Percentiles rank a stretch among this genome's conserved stretches.
Evolutionary conservation across 2,329 filamentous ascomycete species (phyloP).

Genomic region (Biscogniauxia marginata): DNA sequence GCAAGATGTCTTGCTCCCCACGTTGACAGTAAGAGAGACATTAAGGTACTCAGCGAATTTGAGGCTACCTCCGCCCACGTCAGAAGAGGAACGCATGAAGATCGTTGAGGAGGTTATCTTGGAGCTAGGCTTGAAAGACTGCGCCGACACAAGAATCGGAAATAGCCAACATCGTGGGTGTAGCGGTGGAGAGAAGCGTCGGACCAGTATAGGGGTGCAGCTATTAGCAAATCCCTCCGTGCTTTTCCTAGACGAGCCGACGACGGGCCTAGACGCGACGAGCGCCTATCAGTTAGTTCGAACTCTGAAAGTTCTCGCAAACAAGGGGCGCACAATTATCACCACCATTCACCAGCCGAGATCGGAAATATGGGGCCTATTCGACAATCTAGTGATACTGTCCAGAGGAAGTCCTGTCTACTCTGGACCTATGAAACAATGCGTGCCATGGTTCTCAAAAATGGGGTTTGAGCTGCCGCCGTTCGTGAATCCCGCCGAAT

Average conservation of each 20-base stretch:
- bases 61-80: constrained; percentile 63
- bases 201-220: constrained; percentile 76
- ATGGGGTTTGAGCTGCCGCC: constrained; percentile 62
- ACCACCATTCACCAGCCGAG: constrained; percentile 76
- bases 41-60: constrained; percentile 71
- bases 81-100: constrained; percentile 53
- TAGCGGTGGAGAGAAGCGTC: constrained; percentile 75
- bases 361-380: constrained; percentile 76
- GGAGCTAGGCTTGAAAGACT: constrained; percentile 74
- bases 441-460: constrained; percentile 62
- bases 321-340: constrained; percentile 68
- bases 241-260: constrained; percentile 76
- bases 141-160: constrained; percentile 72
- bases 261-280: constrained; percentile 74
- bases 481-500: constrained; percentile 78
- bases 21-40: constrained; percentile 74
- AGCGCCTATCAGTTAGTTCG: constrained; percentile 72
- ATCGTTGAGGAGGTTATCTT: constrained; percentile 76
- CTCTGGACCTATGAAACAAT: constrained; percentile 57
- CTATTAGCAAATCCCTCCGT: constrained; percentile 76
- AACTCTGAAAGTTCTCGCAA: constrained; percentile 66
- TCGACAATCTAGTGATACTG: constrained; percentile 69
- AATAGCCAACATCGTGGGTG: constrained; percentile 71
- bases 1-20: constrained; percentile 71
- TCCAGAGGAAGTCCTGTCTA: constrained; percentile 68